Evolutionary conservation across 495 filamentous ascomycete species (phyloP).

Genomic region (Aspergillus sparsus): DNA sequence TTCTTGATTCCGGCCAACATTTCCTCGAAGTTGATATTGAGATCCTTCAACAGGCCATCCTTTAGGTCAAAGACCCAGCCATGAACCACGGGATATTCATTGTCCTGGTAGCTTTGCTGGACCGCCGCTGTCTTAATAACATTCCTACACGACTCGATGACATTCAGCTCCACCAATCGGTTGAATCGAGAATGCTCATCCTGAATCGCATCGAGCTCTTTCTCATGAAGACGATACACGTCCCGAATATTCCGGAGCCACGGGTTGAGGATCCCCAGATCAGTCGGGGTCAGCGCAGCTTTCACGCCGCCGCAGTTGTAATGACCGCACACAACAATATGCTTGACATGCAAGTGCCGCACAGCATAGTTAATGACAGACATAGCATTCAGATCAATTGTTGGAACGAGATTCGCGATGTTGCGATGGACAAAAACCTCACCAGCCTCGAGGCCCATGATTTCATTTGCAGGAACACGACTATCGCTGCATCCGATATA

Average conservation of each 20-base stretch:
- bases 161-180: conserved; percentile 67
- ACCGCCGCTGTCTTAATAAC: conserved; percentile 60
- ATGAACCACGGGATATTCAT: conserved; percentile 67
- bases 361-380: conserved; percentile 83
- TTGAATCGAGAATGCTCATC: conserved; percentile 45
- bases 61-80: conserved; percentile 66
- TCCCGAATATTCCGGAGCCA: conserved; percentile 74
- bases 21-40: conserved; percentile 44
- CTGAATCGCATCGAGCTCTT: conserved; percentile 50
- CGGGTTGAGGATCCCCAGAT: conserved; percentile 71
- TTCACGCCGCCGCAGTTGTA: conserved; percentile 74
- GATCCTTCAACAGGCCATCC: conserved; percentile 56
- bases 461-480: conserved; percentile 78
- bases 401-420: conserved; percentile 81
- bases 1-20: conserved; percentile 35
- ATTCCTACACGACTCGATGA: conserved; percentile 60
- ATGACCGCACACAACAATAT: conserved; percentile 83
- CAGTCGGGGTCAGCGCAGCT: conserved; percentile 61
- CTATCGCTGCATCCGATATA: conserved; percentile 85
- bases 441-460: conserved; percentile 77
- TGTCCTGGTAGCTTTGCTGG: conserved; percentile 62
- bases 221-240: conserved; percentile 53
- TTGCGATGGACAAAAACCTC: conserved; percentile 92
- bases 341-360: conserved; percentile 67
- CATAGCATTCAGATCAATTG: conserved; percentile 69